Base-by-base conservation (phyloP, 768 basidiomycete genomes). In the Rhizopogon salebrosus region DNA sequence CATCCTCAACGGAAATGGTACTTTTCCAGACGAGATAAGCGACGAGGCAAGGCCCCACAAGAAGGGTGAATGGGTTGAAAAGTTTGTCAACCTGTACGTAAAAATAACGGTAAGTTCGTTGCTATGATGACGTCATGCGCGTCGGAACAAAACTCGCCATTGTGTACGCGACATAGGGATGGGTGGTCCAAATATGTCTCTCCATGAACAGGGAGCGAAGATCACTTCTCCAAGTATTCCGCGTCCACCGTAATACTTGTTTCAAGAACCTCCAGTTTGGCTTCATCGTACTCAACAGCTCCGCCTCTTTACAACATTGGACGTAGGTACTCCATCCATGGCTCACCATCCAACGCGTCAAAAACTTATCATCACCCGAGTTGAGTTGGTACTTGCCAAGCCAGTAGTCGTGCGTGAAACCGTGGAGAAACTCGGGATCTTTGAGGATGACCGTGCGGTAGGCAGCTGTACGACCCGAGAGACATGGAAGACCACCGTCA, bases 251-350 rank as follows among this genome's bases (percentile, higher is more conserved):
- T 49, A 95, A 70, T 11, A 95, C 93, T 67, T 95, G 94, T 72
- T 94, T 93, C 70, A 95, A 72, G 74, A 95, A 95, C 49, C 90
- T 79, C 93, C 92, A 95, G 71, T 95, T 91, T 24, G 92, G 92
- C 70, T 95, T 95, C 93, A 95, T 98, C 48, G 92, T 95, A 65
- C 85, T 88, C 55, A 93, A 72, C 13, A 95, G 73, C 70, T 95
- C 92, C 13, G 84, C 87, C 70, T 91, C 88, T 65, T 80, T 82
- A 74, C 88, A 92, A 65, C 80, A 82, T 65, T 92, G 91, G 29
- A 95, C 89, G 66, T 92, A 94, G n/a, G 92, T 95, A 67, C 78
- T 87, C 93, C 94, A 95, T 14, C 92, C 92, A 62, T 95, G 92
- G 63, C 83, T 85, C 54, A 95, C 93, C 90, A 95, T 93, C 93